Conservation (phyloP, 1,284 basidiomycete species). For the Trichosporon asahii region DNA sequence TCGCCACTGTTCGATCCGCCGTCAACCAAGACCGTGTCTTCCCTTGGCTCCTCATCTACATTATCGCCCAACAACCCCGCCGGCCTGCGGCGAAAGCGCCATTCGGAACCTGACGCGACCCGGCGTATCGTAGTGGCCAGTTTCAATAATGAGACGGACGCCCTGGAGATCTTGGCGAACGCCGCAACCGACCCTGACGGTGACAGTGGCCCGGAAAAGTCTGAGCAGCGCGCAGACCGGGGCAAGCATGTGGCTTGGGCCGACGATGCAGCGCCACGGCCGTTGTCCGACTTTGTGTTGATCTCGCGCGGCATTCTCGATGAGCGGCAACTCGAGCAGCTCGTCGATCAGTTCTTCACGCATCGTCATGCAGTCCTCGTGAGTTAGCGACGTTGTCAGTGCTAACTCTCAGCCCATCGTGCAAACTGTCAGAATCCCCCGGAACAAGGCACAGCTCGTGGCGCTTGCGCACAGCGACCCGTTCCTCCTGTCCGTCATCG, state of each 20-base stretch:
- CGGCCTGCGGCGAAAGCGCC: slow-evolving; percentile 12
- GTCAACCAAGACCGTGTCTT: slow-evolving; percentile 24
- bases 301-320: slow-evolving; percentile 44
- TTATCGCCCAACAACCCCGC: slow-evolving; percentile 24
- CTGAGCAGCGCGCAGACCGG: slow-evolving; percentile 23
- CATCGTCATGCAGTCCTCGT: slow-evolving; percentile 50
- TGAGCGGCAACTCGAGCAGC: slow-evolving; percentile 33
- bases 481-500: slow-evolving; percentile 48
- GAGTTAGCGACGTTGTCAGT: slow-evolving; percentile 18
- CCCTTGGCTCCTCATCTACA: slow-evolving; percentile 27
- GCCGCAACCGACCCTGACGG: slow-evolving; percentile 43
- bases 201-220: slow-evolving; percentile 20
- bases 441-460: slow-evolving; percentile 41
- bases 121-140: slow-evolving; percentile 48
- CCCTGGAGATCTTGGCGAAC: slow-evolving; percentile 50
- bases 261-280: slow-evolving; percentile 26
- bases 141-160: slow-evolving; percentile 52
- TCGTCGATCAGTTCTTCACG: slow-evolving; percentile 47
- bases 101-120: slow-evolving; percentile 33
- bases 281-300: slow-evolving; percentile 40
- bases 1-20: slow-evolving; percentile 26
- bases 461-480: slow-evolving; percentile 44
- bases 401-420: slow-evolving; percentile 44
- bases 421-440: slow-evolving; percentile 48
- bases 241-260: slow-evolving; percentile 27